A percentile compares a stretch with the other conserved stretches of the same genome.
Evolutionary conservation across 345 rosid genomes (phyloP).

Genomic region (Luvunga scandens): DNA sequence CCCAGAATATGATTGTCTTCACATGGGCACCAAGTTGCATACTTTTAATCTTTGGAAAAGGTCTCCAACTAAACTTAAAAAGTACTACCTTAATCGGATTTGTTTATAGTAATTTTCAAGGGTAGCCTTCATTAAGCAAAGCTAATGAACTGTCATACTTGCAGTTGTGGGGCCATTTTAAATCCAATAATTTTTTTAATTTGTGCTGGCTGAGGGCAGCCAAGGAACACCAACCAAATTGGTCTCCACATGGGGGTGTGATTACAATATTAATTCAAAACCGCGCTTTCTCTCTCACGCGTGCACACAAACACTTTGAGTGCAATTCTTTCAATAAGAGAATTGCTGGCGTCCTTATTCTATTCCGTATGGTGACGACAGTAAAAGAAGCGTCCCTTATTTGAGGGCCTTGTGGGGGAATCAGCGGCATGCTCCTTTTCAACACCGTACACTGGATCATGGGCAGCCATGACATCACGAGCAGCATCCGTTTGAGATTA

Average conservation of each 20-base stretch:
- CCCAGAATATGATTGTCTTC: conserved; percentile 38
- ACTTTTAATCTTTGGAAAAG: conserved; percentile 8
- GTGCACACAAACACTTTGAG: neutral
- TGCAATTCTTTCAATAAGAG: neutral
- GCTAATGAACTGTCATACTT: conserved; percentile 2
- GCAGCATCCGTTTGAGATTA: too few species aligned
- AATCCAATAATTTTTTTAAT: neutral
- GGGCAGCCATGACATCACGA: neutral
- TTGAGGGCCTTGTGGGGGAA: conserved; percentile 38
- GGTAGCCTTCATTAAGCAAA: conserved; percentile 1
- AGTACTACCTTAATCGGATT: conserved; percentile 9
- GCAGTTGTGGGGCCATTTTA: conserved; percentile 13
- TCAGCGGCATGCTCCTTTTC: conserved; percentile 28
- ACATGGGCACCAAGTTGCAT: conserved; percentile 43
- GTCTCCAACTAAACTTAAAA: conserved; percentile 17
- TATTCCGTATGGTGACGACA: neutral
- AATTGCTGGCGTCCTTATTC: conserved; percentile 9
- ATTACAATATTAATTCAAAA: conserved; percentile 18
- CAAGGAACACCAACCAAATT: conserved; percentile 34
- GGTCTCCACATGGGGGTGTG: conserved; percentile 45
- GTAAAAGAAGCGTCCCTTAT: conserved; percentile 14
- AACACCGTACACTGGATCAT: conserved; percentile 9
- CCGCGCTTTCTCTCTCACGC: neutral
- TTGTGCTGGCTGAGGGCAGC: conserved; percentile 23
- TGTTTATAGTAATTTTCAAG: neutral